These are phyloP conservation scores for Gymnopilus dilepis DNA, from an alignment of 768 basidiomycete genomes.

Conservation along the genomic window DNA sequence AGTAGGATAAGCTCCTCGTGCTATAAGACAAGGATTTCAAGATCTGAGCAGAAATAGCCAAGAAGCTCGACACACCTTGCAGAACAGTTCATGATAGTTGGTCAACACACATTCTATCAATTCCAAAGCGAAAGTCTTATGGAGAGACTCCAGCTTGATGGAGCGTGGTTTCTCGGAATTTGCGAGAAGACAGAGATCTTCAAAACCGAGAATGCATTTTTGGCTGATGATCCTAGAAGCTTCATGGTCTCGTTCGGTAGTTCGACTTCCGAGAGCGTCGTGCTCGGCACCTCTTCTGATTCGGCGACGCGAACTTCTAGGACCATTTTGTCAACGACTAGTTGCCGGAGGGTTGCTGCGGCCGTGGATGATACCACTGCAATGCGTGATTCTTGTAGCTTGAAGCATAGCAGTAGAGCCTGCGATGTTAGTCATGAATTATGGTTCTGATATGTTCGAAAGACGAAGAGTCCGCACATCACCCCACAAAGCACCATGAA, in stretches of 20 bases:
- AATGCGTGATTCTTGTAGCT: slow-evolving; percentile 92
- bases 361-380: slow-evolving; percentile 97
- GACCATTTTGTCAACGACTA: slow-evolving; percentile 94
- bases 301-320: slow-evolving; percentile 62
- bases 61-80: slow-evolving; percentile 62
- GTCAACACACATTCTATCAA: slow-evolving; percentile 95
- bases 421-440: slow-evolving; percentile 33
- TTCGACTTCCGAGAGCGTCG: slow-evolving; percentile 44
- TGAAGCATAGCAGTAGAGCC: slow-evolving; percentile 94
- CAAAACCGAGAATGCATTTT: slow-evolving; percentile 90
- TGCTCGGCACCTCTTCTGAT: slow-evolving; percentile 39
- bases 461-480: slow-evolving; percentile 63
- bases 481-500: slow-evolving; percentile 81
- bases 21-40: slow-evolving; percentile 40
- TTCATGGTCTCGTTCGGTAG: slow-evolving; percentile 75
- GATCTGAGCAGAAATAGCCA: not conserved
- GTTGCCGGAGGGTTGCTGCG: slow-evolving; percentile 92
- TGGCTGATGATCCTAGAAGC: slow-evolving; percentile 71
- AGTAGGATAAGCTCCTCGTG: slow-evolving; percentile 84
- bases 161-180: slow-evolving; percentile 82
- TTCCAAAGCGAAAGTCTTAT: slow-evolving; percentile 96
- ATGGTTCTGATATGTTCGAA: not conserved
- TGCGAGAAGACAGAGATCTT: slow-evolving; percentile 90
- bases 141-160: slow-evolving; percentile 79
- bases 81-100: slow-evolving; percentile 87